Base-by-base conservation (phyloP, 768 basidiomycete species). In the Trametes maxima region DNA sequence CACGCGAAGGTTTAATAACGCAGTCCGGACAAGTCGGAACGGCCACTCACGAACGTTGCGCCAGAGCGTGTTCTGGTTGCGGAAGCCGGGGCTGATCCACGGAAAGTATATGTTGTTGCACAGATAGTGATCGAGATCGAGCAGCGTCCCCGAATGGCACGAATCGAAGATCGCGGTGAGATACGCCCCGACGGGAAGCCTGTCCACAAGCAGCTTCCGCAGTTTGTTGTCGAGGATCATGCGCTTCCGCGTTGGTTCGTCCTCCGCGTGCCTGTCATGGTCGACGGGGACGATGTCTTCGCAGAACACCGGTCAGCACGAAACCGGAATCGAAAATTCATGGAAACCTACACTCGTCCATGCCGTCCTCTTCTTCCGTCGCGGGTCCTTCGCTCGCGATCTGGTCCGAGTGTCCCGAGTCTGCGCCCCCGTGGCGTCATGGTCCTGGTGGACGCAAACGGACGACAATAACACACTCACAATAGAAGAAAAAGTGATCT, bases 361-460 rank as follows among this genome's bases (percentile, higher is more conserved):
- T 42, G 14, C 65, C 68, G 33, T 72, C 71, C n/a, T 68, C 67
- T 40, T 71, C 68, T 0, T 43, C 54, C 19, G 49, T 46, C 5
- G 40, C 36, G 1, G 56, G 42, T 14, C 13, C 40, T n/a, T 42
- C 14, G 43, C 60, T 63, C 37, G 63, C 50, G 0, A 47, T 54
- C 39, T 70, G 71, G n/a, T 64, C 67, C 0, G 68, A 67, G 25
- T 72, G 69, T 1, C 71, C 71, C 3, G 68, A 66, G 24, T 63
- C 71, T 72, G 17, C 13, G 13, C 19, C 14, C 21, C 5, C 48
- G n/a, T 11, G 4, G 19, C 19, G 25, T 58, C 3, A 57, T 46
- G 12, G 45, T 33, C 48, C 3, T 44, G 22, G 2, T 37, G 14
- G n/a, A 11, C 39, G 24, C 22, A 28, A 37, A 22, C 21, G 45